These are phyloP conservation scores for Rubus parviflorus DNA, from an alignment of 306 rosid species.

Conservation along the genomic window DNA sequence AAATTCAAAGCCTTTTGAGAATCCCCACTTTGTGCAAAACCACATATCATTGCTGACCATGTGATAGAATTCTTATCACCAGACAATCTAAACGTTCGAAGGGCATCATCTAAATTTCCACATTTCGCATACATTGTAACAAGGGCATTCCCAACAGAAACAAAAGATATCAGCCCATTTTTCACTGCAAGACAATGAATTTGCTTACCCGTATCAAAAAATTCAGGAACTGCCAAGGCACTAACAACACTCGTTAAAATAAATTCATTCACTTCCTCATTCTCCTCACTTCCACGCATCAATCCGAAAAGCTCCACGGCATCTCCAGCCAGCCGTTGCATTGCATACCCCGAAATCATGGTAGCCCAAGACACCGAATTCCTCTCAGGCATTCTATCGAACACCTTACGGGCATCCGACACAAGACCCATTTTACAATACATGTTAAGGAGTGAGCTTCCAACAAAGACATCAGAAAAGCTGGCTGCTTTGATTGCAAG, in stretches of 20 bases:
- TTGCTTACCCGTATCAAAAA: constrained; percentile 56
- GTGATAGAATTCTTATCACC: constrained; percentile 74
- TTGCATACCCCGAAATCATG: constrained; percentile 74
- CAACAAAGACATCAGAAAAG: constrained; percentile 62
- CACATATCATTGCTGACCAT: constrained; percentile 87
- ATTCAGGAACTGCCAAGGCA: constrained; percentile 38
- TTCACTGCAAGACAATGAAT: constrained; percentile 65
- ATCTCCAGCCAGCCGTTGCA: constrained; percentile 41
- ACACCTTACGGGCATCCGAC: constrained; percentile 60
- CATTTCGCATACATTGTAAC: constrained; percentile 85
- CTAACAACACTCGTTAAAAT: constrained; percentile 65
- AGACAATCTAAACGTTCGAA: constrained; percentile 48
- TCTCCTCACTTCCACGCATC: constrained; percentile 39
- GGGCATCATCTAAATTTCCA: constrained; percentile 71
- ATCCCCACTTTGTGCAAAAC: constrained; percentile 79
- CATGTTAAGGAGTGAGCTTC: constrained; percentile 68
- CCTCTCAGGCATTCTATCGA: constrained; percentile 62
- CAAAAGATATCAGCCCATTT: constrained; percentile 56
- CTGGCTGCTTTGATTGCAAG: constrained; percentile 53
- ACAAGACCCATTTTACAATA: constrained; percentile 58
- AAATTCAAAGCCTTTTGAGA: constrained; percentile 55
- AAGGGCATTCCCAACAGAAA: constrained; percentile 69
- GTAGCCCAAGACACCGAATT: constrained; percentile 78
- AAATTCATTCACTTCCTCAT: constrained; percentile 50
- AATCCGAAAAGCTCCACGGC: constrained; percentile 48